Base-by-base conservation (phyloP, 2,329 filamentous ascomycete species). In the Aschersonia sp. region DNA sequence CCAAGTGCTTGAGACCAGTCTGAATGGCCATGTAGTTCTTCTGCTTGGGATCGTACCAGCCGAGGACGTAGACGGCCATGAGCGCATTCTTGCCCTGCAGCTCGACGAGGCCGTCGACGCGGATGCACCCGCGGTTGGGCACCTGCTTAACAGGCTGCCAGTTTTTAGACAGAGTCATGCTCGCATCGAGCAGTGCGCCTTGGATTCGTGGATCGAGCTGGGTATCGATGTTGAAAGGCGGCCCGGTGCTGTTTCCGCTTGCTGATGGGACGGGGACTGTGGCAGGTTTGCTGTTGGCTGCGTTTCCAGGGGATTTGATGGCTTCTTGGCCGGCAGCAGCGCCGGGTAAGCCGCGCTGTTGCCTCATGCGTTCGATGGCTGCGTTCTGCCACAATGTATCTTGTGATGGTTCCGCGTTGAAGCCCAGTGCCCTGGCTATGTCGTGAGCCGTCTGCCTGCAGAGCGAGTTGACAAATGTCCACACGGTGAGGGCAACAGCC, bases 11-110 rank as follows among this genome's bases (percentile, higher is more conserved):
- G 14, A 74, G 53, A n/a, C 59, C 56, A 43, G 72, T 63, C 42
- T 73, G 56, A 11, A 66, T 59, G 32, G 56, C 56, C 50, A 62
- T 66, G 46, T 67, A 76, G 43, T 61, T 64, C 50, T 67, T 66
- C 41, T 67, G 69, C 57, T 76, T 73, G 1, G 77, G 76, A 55
- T 81, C 69, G 59, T 74, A 81, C 59, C 70, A 76, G 2, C 67
- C 72, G 9, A 60, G 49, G 2, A 76, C 74, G 50, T 77, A 72
- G 10, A 79, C 62, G 2, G 69, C 66, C 47, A 79, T 56, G 45
- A 64, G 64, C 1, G 68, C 68, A 29, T 60, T 66, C 2, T 69
- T 58, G 2, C 72, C 66, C 41, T 70, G 63, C 2, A 80, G 49
- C 51, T 79, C 72, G 2, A 81, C 68, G 9, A 78, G 57, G 0